Evolutionary conservation across 1,284 basidiomycete genomes (phyloP), one percentile per base, ranked within the genome.

Genomic region (Megacollybia platyphylla): DNA sequence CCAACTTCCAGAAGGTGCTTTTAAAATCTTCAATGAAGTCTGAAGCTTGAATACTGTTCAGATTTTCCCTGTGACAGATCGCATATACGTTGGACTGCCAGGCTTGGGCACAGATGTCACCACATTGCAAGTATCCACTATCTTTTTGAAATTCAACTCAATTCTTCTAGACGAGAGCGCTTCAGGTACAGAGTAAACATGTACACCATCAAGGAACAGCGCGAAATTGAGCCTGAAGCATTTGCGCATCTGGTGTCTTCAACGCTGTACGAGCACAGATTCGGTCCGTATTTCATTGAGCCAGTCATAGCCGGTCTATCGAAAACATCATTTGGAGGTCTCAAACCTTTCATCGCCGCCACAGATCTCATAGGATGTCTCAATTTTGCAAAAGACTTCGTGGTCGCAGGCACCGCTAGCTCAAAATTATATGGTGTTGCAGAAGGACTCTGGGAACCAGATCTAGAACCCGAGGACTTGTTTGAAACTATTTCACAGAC

Each of bases 141-240:
- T 35, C 35, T 30, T 18, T 13, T 39, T 24, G 45, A 36, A n/a
- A 36, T 17, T 34, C 29, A 42, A 47, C 47, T 52, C 18, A 44
- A 35, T 36, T 24, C 13, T 13, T 42, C 11, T 51, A 92, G 89
- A 51, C 82, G 79, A 51, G 90, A 97, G 61, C 77, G 80, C 43
- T 83, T 97, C 56, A 80, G 96, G 44, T 96, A 88, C 67, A 76
- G 93, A 48, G 84, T 96, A 46, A 99, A 98, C 70, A 96, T 98
- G 89, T 98, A 97, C 68, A 88, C 89, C 40, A 97, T 99, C 77
- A 99, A 98, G 68, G 96, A 99, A 62, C 94, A 97, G 59, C 79
- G 96, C 47, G 86, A 93, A 55, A 97, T 99, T 56, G 84, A 92
- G 53, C 96, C 96, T 39, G 83, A 93, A 67, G 92, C 91, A 6